Evolutionary conservation across 495 filamentous ascomycete genomes (phyloP), one percentile per base, ranked within the genome.

Genomic region (Aspergillus sclerotioniger): DNA sequence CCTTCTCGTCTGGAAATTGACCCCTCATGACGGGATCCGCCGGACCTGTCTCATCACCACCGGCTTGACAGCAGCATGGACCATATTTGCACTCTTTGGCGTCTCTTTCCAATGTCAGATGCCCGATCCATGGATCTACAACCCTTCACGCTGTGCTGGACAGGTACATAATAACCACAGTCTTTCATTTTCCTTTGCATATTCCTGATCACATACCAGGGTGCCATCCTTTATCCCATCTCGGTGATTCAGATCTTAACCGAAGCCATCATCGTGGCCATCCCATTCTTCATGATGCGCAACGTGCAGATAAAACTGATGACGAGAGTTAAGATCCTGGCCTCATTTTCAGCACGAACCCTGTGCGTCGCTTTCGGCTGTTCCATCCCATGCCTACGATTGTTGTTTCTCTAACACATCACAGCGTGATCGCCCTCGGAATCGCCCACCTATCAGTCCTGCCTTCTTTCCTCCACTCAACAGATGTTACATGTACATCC

Each of bases 51-150:
- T 8, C 9, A 53, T 66, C 19, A 62, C 63, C 29, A n/a, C 56
- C 21, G 59, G 54, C 1, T 1, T 65, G 6, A 56, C 48, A 16
- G 39, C 20, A 7, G 63, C 31, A 1, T 71, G 68, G 66, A 56
- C 62, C 0, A 13, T 65, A 17, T 64, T 68, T 19, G 62, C 63
- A 17, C 17, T 70, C 0, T 56, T 68, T 8, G 56, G 61, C 31
- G 60, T 60, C 8, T 60, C 67, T 28, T 70, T 72, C 17, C 67
- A 68, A 39, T 72, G 69, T 28, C 17, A 56, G 56, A 32, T 62
- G 32, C 67, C 67, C 16, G 35, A 61, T 19, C 55, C 47, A 45
- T 70, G 67, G 67, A 52, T 64, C 33, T 69, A 69, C 41, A 60
- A 44, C 1, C 64, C 69, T 8, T 54, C 65, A 25, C 58, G 58